These are phyloP conservation scores for Limnanthes douglasii DNA, from an alignment of 345 rosid genomes.

Conservation along the genomic window DNA sequence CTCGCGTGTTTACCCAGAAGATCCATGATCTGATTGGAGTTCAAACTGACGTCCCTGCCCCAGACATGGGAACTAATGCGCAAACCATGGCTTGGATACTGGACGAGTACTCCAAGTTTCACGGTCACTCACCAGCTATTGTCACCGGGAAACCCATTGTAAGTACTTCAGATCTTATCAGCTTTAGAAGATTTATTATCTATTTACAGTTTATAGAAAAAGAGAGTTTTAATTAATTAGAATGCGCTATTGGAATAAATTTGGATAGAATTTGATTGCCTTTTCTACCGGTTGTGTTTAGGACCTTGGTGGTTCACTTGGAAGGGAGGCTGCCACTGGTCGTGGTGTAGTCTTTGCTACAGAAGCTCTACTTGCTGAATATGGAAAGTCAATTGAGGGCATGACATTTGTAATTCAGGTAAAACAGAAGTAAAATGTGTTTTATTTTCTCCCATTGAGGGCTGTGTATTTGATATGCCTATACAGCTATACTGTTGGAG, in stretches of 20 bases:
- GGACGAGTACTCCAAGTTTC: conserved; percentile 95
- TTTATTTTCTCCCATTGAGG: neutral
- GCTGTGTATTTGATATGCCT: neutral
- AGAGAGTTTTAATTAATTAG: neutral
- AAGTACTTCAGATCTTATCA: conserved; percentile 12
- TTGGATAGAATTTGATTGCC: neutral
- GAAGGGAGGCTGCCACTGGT: conserved; percentile 99
- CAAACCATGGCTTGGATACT: conserved; percentile 99
- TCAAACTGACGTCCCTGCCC: conserved; percentile 93
- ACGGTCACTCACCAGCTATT: conserved; percentile 90
- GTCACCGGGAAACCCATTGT: conserved; percentile 92
- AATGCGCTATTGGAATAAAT: neutral
- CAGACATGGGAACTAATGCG: conserved; percentile 92
- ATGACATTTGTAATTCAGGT: conserved; percentile 91
- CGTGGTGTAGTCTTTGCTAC: conserved; percentile 86
- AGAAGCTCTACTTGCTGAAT: conserved; percentile 82
- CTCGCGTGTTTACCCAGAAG: conserved; percentile 96
- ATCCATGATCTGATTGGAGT: conserved; percentile 89
- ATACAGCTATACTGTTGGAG: neutral
- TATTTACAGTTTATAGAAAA: neutral
- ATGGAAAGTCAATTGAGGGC: conserved; percentile 66
- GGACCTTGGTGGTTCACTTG: conserved; percentile 99
- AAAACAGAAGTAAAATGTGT: neutral
- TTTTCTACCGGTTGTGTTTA: conserved; percentile 9
- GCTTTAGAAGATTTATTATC: neutral